These are phyloP conservation scores for Curvularia hawaiiensis DNA, from an alignment of 2,329 filamentous ascomycete species.

Conservation along the genomic window DNA sequence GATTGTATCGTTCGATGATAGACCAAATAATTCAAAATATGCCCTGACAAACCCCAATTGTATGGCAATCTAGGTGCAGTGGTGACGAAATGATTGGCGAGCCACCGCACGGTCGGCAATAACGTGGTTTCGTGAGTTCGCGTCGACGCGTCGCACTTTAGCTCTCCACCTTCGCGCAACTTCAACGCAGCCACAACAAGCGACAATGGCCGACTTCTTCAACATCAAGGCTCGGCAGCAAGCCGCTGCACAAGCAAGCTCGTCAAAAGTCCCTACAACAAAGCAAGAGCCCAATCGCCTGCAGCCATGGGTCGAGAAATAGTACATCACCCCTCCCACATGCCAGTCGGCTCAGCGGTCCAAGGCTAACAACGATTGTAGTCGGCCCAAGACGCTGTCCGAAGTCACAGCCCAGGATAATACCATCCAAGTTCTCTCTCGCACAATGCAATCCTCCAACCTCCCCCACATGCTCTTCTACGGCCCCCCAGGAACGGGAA, in stretches of 20 bases:
- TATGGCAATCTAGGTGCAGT: not conserved
- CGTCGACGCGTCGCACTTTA: slow-evolving; percentile 42
- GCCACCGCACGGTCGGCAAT: slow-evolving; percentile 16
- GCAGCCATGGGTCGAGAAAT: slow-evolving; percentile 99
- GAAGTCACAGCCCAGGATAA: slow-evolving; percentile 99
- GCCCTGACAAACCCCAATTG: not conserved
- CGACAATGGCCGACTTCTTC: slow-evolving; percentile 85
- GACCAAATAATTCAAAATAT: slow-evolving; percentile 13
- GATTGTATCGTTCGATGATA: not conserved
- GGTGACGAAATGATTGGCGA: slow-evolving; percentile 21
- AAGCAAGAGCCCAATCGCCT: slow-evolving; percentile 68
- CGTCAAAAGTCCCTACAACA: slow-evolving; percentile 67
- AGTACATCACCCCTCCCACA: slow-evolving; percentile 60
- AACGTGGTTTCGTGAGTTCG: slow-evolving; percentile 42
- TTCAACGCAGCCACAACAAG: slow-evolving; percentile 12
- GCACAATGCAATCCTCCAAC: slow-evolving; percentile 94
- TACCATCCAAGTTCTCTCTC: slow-evolving; percentile 88
- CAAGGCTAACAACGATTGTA: slow-evolving; percentile 48
- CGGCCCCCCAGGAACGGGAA: slow-evolving; percentile 94
- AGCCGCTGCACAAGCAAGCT: slow-evolving; percentile 73
- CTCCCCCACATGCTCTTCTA: slow-evolving; percentile 99
- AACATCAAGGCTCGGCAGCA: slow-evolving; percentile 84
- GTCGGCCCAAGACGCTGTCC: slow-evolving; percentile 88
- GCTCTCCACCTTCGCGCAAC: slow-evolving; percentile 18
- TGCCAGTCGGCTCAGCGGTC: not conserved